Evolutionary conservation across 768 basidiomycete species (phyloP), one percentile per base, ranked within the genome.

Genomic region (Daedaleopsis nitida): DNA sequence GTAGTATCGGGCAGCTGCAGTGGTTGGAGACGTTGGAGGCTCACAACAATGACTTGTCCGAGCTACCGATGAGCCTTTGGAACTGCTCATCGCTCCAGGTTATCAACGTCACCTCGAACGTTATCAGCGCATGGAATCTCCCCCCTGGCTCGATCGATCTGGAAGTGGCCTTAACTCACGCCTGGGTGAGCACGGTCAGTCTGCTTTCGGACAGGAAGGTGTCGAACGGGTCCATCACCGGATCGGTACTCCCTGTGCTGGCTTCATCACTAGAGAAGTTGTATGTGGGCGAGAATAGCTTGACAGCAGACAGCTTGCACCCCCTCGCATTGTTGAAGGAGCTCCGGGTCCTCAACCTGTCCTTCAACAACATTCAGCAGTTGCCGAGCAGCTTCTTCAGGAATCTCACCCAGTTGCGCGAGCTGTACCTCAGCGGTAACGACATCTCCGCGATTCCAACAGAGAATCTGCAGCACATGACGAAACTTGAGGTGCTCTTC

Each of bases 371-470:
- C 57, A 89, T 99, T 47, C 89, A 89, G 73, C 92, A 96, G 68
- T 81, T 98, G 47, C 95, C 96, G 0, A 74, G 83, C 0, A 77
- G 81, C 34, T 95, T 94, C 68, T 86, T 98, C 68, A 79, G 82
- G 63, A 86, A 87, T 62, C 81, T 94, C 65, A 76, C 78, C 19
- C 75, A 81, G 43, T 80, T 99, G 11, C 86, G 93, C 73, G 91
- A 96, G 75, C 77, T 99, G 37, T 98, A 97, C 71, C 80, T 98
- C 3, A 93, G 92, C 66, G 96, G 96, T n/a, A 98, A 98, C 77
- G 91, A 92, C 74, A 77, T 99, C 66, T 90, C 92, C 9, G 89
- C 85, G 63, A 79, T 98, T 34, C 96, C 96, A 5, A 88, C 90
- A 12, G 96, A 98, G 72, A 94, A 97, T 70, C 73, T 99, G 47